A percentile compares a stretch with the other conserved stretches of the same genome.
Evolutionary conservation across 768 basidiomycete species (phyloP).

Genomic region (Hygrocybe coccinea): DNA sequence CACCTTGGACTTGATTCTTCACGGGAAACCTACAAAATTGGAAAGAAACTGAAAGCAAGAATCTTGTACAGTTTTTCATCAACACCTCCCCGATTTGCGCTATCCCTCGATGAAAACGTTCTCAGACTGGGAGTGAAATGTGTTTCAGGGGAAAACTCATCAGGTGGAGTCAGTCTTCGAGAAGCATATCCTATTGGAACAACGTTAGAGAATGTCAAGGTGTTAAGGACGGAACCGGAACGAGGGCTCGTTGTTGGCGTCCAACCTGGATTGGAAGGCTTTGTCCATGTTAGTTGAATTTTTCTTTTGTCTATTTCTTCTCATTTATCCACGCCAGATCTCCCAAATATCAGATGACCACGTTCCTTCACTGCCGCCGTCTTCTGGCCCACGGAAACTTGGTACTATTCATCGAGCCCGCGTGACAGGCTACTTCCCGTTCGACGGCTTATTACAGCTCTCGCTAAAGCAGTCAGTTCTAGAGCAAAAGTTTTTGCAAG

Average conservation of each 20-base stretch:
- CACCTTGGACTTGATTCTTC: slow-evolving; percentile 54
- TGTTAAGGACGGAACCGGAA: slow-evolving; percentile 70
- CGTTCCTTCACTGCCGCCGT: slow-evolving; percentile 64
- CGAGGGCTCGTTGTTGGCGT: slow-evolving; percentile 75
- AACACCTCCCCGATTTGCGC: slow-evolving; percentile 77
- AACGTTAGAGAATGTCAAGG: slow-evolving; percentile 65
- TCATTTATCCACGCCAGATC: slow-evolving; percentile 51
- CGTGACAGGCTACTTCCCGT: slow-evolving; percentile 75
- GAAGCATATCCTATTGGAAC: slow-evolving; percentile 71
- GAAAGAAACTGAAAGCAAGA: slow-evolving; percentile 76
- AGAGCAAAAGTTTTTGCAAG: slow-evolving; percentile 80
- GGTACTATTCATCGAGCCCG: slow-evolving; percentile 80
- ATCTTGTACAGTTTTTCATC: slow-evolving; percentile 76
- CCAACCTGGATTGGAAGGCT: slow-evolving; percentile 61
- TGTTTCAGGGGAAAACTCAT: slow-evolving; percentile 20
- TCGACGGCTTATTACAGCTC: slow-evolving; percentile 88
- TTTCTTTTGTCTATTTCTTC: slow-evolving; percentile 5
- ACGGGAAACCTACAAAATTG: slow-evolving; percentile 46
- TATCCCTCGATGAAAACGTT: slow-evolving; percentile 72
- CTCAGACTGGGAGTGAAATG: slow-evolving; percentile 46
- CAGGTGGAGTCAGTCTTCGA: slow-evolving; percentile 33
- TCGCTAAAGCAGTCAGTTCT: slow-evolving; percentile 79
- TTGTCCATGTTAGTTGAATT: slow-evolving; percentile 69
- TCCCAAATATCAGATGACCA: slow-evolving; percentile 92
- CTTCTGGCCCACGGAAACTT: slow-evolving; percentile 75